phyloP scores from a whole-genome alignment of 306 rosid genomes.

The Rubus parviflorus region DNA sequence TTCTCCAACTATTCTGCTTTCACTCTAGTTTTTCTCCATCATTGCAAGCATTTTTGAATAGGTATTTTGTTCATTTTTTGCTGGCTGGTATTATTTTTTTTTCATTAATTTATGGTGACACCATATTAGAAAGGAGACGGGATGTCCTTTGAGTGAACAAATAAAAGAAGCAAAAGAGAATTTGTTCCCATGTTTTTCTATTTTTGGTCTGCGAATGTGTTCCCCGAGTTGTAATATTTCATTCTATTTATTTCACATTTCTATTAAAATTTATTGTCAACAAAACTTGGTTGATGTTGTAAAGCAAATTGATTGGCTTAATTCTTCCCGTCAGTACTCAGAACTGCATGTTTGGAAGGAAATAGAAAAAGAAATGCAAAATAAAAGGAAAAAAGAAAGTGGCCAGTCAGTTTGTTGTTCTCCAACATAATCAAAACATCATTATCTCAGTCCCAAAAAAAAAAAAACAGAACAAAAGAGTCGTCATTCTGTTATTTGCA shows the following conservation, averaged over 20 bases:
- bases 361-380: not conserved
- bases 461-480: too few relatives aligned
- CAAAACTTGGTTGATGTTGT: not conserved
- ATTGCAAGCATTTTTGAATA: too few relatives aligned
- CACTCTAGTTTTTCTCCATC: too few relatives aligned
- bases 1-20: too few relatives aligned
- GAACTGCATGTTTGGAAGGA: not conserved
- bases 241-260: not conserved
- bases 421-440: too few relatives aligned
- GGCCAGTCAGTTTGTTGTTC: too few relatives aligned
- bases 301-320: not conserved
- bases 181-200: not conserved
- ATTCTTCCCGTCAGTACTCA: not conserved
- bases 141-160: not conserved
- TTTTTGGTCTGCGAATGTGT: not conserved
- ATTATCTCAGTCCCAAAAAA: too few relatives aligned
- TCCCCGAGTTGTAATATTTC: not conserved
- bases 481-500: not conserved
- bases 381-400: too few relatives aligned
- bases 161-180: not conserved
- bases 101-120: too few relatives aligned
- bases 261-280: not conserved
- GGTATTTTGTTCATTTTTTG: too few relatives aligned
- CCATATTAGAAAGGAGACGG: too few relatives aligned
- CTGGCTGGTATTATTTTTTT: too few relatives aligned